A percentile compares a stretch with the other conserved stretches of the same genome.
These are phyloP conservation scores for Bromus sterilis DNA, from an alignment of 176 grass and related monocot genomes.

Conservation along the genomic window DNA sequence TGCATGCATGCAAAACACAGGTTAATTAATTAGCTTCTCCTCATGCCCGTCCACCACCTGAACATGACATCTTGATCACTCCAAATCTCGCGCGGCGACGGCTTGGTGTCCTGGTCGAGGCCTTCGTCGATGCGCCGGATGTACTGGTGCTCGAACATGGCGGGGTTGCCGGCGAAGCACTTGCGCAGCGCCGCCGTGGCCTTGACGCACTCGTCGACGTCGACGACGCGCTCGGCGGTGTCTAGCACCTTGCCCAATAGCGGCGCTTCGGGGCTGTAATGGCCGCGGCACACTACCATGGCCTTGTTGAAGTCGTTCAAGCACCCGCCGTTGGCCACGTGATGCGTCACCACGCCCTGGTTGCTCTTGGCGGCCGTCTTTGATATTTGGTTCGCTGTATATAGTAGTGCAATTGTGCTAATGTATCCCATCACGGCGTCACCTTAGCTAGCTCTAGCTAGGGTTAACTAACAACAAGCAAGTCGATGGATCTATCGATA, in stretches of 20 bases:
- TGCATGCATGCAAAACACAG: no score
- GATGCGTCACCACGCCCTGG: no score
- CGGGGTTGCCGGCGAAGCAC: background rate
- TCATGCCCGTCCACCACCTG: background rate
- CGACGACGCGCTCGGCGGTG: background rate
- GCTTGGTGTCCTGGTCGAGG: background rate
- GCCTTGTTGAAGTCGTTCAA: background rate
- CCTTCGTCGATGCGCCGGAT: background rate
- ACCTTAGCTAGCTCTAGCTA: no score
- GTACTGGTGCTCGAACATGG: background rate
- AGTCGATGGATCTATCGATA: no score
- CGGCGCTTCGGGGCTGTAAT: no score
- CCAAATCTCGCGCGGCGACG: background rate
- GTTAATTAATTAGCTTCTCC: background rate
- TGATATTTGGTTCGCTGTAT: no score
- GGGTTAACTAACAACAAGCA: no score
- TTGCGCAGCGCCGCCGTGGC: background rate
- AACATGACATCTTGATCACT: background rate
- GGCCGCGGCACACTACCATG: background rate
- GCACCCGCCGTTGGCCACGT: background rate
- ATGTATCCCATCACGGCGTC: no score
- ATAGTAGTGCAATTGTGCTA: no score
- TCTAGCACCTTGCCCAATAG: no score
- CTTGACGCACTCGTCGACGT: background rate
- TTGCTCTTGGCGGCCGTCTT: no score